Evolutionary conservation across 2,329 filamentous ascomycete genomes (phyloP), one percentile per base, ranked within the genome.

Genomic region (Diplodia corticola): DNA sequence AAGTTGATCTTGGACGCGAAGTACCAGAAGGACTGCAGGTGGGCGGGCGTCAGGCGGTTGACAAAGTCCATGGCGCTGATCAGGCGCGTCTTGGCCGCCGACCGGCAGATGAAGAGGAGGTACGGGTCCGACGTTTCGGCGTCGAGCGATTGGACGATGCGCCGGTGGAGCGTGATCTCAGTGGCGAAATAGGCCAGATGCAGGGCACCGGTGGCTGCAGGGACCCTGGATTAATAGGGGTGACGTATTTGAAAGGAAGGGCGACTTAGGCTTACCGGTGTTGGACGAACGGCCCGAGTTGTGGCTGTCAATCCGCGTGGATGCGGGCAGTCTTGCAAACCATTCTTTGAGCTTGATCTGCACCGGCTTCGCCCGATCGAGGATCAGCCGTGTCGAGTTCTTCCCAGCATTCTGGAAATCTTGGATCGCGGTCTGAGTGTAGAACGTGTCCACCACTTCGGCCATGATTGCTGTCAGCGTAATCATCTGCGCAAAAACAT

Each of bases 11-110:
- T 91, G 48, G 90, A 92, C 1, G 91, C 89, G 74, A 93, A 94
- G 75, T 91, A 93, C 94, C 94, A 98, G 79, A 97, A 97, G 0
- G 92, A 87, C n/a, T 90, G 88, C 33, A 97, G 84, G 73, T 98
- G 93, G 40, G 89, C 87, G 0, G 92, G 92, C 51, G 91, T 92
- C 35, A 98, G 86, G 0, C 94, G 89, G 79, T 97, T 97, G 72
- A 97, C 93, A 78, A 97, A 97, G 76, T 98, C 94, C 91, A 98
- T 96, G 69, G 93, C 93, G 24, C 91, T 96, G 74, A 97, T 97
- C 37, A 98, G 85, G 5, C 94, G 90, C 0, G 94, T 96, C 77
- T 97, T 97, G 63, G 94, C 94, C 4, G 94, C 94, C 66, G 90
- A 93, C 63, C 94, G 92, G 78, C 93, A 97, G 71, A 97, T 97